Evolutionary conservation across 495 filamentous ascomycete genomes (phyloP).

Genomic region (Hyphodiscus hymeniophilus): DNA sequence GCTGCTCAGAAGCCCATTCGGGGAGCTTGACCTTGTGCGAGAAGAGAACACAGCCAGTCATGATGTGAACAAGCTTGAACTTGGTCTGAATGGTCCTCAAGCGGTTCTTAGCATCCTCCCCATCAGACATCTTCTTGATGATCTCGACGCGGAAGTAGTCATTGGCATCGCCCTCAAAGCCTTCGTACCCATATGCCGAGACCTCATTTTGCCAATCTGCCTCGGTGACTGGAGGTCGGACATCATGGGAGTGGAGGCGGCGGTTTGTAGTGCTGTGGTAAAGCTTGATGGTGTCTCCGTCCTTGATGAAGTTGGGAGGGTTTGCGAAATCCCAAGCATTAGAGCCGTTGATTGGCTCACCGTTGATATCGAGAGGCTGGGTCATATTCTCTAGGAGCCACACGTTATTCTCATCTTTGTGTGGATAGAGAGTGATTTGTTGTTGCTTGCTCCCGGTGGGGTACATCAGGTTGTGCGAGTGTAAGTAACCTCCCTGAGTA

Average conservation of each 20-base stretch:
- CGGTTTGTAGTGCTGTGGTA: slow-evolving; percentile 79
- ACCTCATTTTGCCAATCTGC: slow-evolving; percentile 99
- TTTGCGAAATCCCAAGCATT: slow-evolving; percentile 72
- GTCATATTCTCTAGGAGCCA: slow-evolving; percentile 94
- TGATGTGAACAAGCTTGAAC: slow-evolving; percentile 87
- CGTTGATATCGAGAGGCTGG: slow-evolving; percentile 71
- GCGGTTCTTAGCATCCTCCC: slow-evolving; percentile 65
- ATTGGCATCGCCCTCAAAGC: slow-evolving; percentile 94
- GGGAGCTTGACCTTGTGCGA: slow-evolving; percentile 98
- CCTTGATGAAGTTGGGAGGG: slow-evolving; percentile 59
- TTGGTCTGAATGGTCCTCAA: slow-evolving; percentile 94
- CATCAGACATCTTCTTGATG: slow-evolving; percentile 79
- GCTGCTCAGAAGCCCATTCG: slow-evolving; percentile 93
- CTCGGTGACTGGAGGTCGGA: slow-evolving; percentile 93
- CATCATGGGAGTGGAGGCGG: slow-evolving; percentile 92
- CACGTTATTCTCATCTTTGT: slow-evolving; percentile 98
- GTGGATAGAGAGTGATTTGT: slow-evolving; percentile 95
- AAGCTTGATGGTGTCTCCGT: slow-evolving; percentile 71
- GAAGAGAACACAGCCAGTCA: slow-evolving; percentile 95
- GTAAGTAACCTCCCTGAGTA: slow-evolving; percentile 94
- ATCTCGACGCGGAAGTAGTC: slow-evolving; percentile 95
- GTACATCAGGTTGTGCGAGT: slow-evolving; percentile 96
- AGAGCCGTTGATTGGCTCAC: slow-evolving; percentile 66
- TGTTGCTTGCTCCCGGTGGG: slow-evolving; percentile 96
- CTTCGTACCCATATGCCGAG: slow-evolving; percentile 95